phyloP scores from a whole-genome alignment of 148 eudicot species.

The Chenopodium album region DNA sequence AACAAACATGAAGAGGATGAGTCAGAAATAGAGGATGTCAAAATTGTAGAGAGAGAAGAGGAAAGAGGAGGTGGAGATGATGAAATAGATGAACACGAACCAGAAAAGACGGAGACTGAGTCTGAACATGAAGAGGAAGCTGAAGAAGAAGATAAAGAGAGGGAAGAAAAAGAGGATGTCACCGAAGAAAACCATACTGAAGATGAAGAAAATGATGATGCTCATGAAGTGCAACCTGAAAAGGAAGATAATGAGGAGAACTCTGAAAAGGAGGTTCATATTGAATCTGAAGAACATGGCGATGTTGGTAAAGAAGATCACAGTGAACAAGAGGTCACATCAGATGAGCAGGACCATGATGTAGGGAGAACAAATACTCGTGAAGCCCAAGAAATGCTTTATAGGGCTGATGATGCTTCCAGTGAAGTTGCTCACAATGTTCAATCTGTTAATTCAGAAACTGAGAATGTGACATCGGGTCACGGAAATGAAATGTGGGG shows the following conservation, averaged over 20 bases:
- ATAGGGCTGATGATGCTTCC: conserved; percentile 95
- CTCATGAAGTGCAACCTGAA: conserved; percentile 17
- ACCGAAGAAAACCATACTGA: conserved; percentile 24
- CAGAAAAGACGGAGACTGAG: conserved; percentile 34
- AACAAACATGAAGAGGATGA: conserved; percentile 43
- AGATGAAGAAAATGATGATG: conserved; percentile 23
- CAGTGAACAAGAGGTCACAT: conserved; percentile 30
- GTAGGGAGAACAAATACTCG: conserved; percentile 39
- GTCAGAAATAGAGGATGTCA: conserved; percentile 38
- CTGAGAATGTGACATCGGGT: conserved; percentile 36
- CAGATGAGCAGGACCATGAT: conserved; percentile 51
- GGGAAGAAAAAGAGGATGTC: conserved; percentile 21
- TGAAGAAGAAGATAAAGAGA: conserved; percentile 34
- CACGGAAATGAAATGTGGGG: conserved; percentile 38
- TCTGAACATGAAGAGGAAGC: conserved; percentile 39
- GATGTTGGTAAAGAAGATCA: conserved; percentile 34
- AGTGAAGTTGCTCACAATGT: conserved; percentile 85
- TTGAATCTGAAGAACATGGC: conserved; percentile 24
- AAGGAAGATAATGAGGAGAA: conserved; percentile 24
- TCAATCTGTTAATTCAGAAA: conserved; percentile 31
- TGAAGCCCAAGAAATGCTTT: conserved; percentile 82
- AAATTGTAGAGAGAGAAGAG: conserved; percentile 34
- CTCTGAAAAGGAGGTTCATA: conserved; percentile 15
- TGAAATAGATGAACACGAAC: conserved; percentile 50
- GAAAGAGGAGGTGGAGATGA: conserved; percentile 41